phyloP scores from a whole-genome alignment of 495 filamentous ascomycete species.

The Aspergillus mulundensis region DNA sequence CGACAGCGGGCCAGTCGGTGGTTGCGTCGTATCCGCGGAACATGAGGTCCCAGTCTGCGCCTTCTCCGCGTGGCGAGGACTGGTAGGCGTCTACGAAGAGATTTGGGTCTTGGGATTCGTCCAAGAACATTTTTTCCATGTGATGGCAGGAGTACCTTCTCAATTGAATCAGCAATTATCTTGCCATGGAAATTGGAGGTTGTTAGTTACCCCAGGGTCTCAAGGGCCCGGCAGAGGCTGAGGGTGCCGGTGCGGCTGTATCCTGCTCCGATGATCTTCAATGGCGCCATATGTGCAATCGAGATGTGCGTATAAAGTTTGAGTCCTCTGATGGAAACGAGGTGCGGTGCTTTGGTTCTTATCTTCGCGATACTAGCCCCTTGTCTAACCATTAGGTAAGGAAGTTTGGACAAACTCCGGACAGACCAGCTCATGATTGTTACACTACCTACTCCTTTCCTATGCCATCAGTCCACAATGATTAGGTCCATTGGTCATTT shows the following conservation, averaged over 20 bases:
- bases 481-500: too few relatives aligned
- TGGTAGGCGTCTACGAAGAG: not conserved
- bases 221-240: slow-evolving; percentile 4
- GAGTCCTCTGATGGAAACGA: too few relatives aligned
- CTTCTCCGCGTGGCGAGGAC: not conserved
- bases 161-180: too few relatives aligned
- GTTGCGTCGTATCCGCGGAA: slow-evolving; percentile 8
- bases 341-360: too few relatives aligned
- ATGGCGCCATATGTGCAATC: not conserved
- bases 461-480: too few relatives aligned
- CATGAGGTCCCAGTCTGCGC: slow-evolving; percentile 1
- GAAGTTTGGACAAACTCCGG: too few relatives aligned
- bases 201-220: slow-evolving; percentile 3
- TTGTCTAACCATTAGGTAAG: too few relatives aligned
- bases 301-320: too few relatives aligned
- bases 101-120: slow-evolving; percentile 4
- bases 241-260: not conserved
- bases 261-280: not conserved
- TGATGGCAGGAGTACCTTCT: slow-evolving; percentile 6
- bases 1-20: slow-evolving; percentile 35
- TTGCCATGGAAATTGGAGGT: not conserved
- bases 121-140: slow-evolving; percentile 4
- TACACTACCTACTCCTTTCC: too few relatives aligned
- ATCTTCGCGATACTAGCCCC: too few relatives aligned
- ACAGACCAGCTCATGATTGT: too few relatives aligned